Evolutionary conservation across 768 basidiomycete species (phyloP).

Genomic region (Phylloporus sp.): DNA sequence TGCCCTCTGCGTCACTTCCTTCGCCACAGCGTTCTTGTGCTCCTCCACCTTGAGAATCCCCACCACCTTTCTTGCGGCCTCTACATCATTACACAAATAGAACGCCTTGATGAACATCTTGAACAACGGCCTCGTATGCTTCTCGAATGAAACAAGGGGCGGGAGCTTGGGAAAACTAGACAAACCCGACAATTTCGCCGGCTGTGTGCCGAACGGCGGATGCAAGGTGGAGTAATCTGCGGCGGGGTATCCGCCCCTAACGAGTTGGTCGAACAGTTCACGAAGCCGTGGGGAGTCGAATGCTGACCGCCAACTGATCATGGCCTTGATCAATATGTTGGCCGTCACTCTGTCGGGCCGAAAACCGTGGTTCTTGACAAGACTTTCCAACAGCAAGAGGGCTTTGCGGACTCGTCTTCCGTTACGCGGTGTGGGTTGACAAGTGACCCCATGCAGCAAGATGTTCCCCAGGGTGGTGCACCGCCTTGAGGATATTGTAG

Average conservation of each 20-base stretch:
- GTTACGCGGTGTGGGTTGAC: slow-evolving; percentile 33
- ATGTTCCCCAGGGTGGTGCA: slow-evolving; percentile 51
- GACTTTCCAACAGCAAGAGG: slow-evolving; percentile 35
- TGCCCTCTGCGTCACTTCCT: slow-evolving; percentile 14
- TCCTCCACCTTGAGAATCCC: slow-evolving; percentile 49
- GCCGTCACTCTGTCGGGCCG: slow-evolving; percentile 62
- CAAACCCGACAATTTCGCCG: background rate
- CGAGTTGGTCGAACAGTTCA: slow-evolving; percentile 59
- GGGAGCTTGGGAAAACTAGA: slow-evolving; percentile 36
- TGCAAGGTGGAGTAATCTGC: slow-evolving; percentile 23
- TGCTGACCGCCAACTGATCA: slow-evolving; percentile 47
- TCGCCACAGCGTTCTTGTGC: slow-evolving; percentile 5
- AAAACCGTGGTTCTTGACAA: slow-evolving; percentile 46
- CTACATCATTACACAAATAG: slow-evolving; percentile 47
- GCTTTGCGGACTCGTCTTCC: slow-evolving; percentile 43
- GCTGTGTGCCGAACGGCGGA: slow-evolving; percentile 45
- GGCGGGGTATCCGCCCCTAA: slow-evolving; percentile 55
- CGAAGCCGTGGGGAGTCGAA: slow-evolving; percentile 43
- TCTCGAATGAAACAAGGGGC: slow-evolving; percentile 46
- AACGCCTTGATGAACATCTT: slow-evolving; percentile 70
- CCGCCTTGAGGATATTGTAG: slow-evolving; percentile 26
- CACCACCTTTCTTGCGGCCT: slow-evolving; percentile 48
- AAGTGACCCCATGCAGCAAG: slow-evolving; percentile 44
- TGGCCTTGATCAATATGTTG: slow-evolving; percentile 61
- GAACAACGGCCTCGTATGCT: slow-evolving; percentile 64